Evolutionary conservation across 169 alveolate genomes (phyloP).

Genomic region (Plasmodium malariae): DNA sequence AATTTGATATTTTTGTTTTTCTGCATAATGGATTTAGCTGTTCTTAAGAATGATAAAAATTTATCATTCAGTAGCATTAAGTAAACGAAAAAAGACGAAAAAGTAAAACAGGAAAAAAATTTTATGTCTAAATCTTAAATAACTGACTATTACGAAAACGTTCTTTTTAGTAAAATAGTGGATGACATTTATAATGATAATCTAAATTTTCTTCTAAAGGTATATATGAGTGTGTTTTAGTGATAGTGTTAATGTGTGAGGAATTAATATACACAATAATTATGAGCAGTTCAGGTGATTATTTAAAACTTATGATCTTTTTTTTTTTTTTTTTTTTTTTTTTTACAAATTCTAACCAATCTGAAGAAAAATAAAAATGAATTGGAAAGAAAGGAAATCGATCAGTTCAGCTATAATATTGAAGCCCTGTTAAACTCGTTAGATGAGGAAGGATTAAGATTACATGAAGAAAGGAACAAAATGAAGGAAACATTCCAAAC

Average conservation of each 20-base stretch:
- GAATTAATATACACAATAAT: too few species aligned
- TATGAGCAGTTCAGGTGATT: conserved; percentile 10
- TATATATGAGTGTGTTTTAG: too few species aligned
- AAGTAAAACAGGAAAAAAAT: background rate
- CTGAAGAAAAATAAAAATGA: conserved; percentile 60
- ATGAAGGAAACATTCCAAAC: conserved; percentile 63
- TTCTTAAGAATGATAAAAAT: conserved; percentile 62
- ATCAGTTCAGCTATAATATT: conserved; percentile 53
- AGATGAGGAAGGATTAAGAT: conserved; percentile 36
- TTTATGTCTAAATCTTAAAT: background rate
- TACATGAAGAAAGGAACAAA: conserved; percentile 50
- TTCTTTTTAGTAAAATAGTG: conserved; percentile 46
- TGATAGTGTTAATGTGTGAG: too few species aligned
- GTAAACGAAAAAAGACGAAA: conserved; percentile 25
- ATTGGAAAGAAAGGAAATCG: conserved; percentile 44
- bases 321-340: conserved; percentile 20
- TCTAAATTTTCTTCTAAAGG: conserved; percentile 43
- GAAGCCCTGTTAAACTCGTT: conserved; percentile 42
- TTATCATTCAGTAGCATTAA: conserved; percentile 68
- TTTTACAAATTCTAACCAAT: background rate
- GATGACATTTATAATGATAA: conserved; percentile 74
- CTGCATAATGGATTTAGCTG: conserved; percentile 42
- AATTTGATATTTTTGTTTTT: background rate
- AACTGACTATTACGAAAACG: conserved; percentile 2
- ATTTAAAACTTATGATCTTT: background rate